Evolutionary conservation across 306 rosid genomes (phyloP), one percentile per base, ranked within the genome.

Genomic region (Geum urbanum): DNA sequence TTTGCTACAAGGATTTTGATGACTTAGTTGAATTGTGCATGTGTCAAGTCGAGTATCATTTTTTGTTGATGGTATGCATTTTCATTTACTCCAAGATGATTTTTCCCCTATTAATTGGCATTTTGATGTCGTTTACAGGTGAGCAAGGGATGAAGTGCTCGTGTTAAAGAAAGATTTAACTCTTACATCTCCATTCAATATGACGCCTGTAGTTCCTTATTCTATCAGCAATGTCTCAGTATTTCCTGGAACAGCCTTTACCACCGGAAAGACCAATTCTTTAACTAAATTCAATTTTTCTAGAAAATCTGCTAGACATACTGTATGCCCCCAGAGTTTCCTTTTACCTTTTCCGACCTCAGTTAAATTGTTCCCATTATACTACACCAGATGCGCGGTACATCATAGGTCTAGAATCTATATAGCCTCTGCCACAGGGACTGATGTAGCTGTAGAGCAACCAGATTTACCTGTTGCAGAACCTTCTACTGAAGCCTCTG

Each of bases 401-500:
- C 82, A 62, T 81, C 78, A 73, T 71, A 82, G 72, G 61, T 76
- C 75, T 74, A 79, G 92, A 79, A 76, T 82, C 66, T 81, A 73
- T 43, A 69, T 74, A 37, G 14, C 78, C 73, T 85, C 87, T 59
- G 97, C 97, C 72, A 71, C 91, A 22, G 92, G 80, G 72, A 91
- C 92, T 14, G 88, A 89, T 46, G 85, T 88, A 78, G 88, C 85
- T 3, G 86, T 94, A 71, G 96, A 87, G 77, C 89, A 85, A 79
- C 56, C 86, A 22, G 88, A 79, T 69, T 75, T 89, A 67, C 56
- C 84, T 16, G 82, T 77, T 72, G 78, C 81, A 51, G 85, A 74
- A 68, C 88, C 58, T 75, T 78, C 90, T 63, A 60, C 63, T 76
- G 86, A 10, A 72, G 69, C 71, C 52, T 77, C 90, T 7, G 69